phyloP scores from a whole-genome alignment of 495 filamentous ascomycete species.

The Gamarada debralockiae region DNA sequence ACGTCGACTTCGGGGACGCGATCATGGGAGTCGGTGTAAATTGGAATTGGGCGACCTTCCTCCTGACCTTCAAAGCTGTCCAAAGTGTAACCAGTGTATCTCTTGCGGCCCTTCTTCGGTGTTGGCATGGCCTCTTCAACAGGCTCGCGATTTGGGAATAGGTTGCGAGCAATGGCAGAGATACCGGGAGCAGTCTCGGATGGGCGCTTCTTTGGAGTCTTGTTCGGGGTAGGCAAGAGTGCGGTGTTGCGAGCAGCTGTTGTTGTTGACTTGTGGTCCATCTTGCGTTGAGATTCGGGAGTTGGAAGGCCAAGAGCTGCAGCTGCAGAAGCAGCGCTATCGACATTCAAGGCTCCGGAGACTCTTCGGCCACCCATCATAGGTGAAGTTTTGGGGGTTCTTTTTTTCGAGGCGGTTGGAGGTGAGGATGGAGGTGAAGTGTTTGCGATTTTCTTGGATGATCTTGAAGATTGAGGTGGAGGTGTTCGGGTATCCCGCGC shows the following conservation, averaged over 20 bases:
- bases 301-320: conserved; percentile 31
- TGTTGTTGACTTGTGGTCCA: conserved; percentile 9
- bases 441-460: conserved; percentile 29
- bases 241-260: conserved; percentile 24
- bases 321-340: conserved; percentile 33
- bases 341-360: conserved; percentile 33
- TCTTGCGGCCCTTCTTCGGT: conserved; percentile 45
- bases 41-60: conserved; percentile 58
- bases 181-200: conserved; percentile 49
- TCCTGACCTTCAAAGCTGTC: conserved; percentile 63
- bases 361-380: conserved; percentile 32
- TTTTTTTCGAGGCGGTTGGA: conserved; percentile 50
- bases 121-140: conserved; percentile 55
- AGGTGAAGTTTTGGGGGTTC: conserved; percentile 26
- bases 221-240: conserved; percentile 85
- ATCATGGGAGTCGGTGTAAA: conserved; percentile 88
- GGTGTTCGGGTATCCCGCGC: conserved; percentile 14
- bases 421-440: conserved; percentile 29
- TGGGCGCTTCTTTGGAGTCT: conserved; percentile 77
- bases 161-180: conserved; percentile 63
- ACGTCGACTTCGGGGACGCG: conserved; percentile 69
- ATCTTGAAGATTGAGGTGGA: conserved; percentile 33
- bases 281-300: conserved; percentile 15
- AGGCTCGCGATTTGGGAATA: conserved; percentile 56
- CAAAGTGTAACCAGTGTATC: conserved; percentile 57